Percentiles rank a stretch among this genome's conserved stretches.
Evolutionary conservation across 2,329 filamentous ascomycete genomes (phyloP).

Genomic region (Epichloe coenophiala): DNA sequence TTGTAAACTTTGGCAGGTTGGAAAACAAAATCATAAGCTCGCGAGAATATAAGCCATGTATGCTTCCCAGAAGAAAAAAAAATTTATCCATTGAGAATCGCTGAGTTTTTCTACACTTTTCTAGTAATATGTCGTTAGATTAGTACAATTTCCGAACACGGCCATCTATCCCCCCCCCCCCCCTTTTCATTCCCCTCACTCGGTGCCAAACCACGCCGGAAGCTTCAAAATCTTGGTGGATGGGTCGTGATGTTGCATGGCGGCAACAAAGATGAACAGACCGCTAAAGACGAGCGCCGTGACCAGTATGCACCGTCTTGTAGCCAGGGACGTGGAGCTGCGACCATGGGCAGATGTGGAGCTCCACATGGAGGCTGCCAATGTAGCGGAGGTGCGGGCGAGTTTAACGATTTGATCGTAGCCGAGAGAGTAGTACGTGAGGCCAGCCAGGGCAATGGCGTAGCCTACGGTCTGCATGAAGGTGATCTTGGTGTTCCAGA

Average conservation of each 20-base stretch:
- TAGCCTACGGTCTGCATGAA: conserved; percentile 66
- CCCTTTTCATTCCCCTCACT: not conserved
- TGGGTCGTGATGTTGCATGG: conserved; percentile 6
- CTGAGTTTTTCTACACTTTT: not conserved
- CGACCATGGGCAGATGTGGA: conserved; percentile 9
- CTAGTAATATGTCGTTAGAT: not conserved
- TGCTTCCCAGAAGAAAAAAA: no score
- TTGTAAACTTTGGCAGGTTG: no score
- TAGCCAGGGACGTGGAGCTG: not conserved
- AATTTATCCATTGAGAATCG: not conserved
- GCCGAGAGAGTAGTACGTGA: conserved; percentile 35
- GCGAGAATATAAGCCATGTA: no score
- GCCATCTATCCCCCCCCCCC: not conserved
- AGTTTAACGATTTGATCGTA: conserved; percentile 20
- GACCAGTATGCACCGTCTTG: conserved; percentile 7
- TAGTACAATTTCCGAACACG: not conserved
- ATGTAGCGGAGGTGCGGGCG: conserved; percentile 11
- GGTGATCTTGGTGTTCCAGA: conserved; percentile 63
- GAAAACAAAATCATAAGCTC: no score
- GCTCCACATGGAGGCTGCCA: conserved; percentile 12
- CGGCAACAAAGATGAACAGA: conserved; percentile 8
- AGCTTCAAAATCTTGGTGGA: not conserved
- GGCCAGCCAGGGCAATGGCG: conserved; percentile 46
- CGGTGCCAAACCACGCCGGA: conserved; percentile 6
- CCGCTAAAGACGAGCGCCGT: conserved; percentile 5